Base-by-base conservation (phyloP, 768 basidiomycete species). In the Pholiota microspora region DNA sequence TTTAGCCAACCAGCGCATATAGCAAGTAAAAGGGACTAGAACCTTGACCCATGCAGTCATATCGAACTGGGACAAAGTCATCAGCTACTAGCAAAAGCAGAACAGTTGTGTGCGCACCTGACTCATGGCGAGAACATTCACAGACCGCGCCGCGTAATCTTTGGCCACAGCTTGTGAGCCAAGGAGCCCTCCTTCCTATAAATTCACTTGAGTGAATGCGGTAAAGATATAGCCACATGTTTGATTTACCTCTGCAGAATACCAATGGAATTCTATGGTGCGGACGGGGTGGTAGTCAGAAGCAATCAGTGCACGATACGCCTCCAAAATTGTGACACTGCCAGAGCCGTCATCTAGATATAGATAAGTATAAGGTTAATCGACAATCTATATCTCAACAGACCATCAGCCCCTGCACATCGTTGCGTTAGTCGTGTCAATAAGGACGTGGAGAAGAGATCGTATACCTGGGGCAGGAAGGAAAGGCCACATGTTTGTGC, bases 41-140 rank as follows among this genome's bases (percentile, higher is more conserved):
- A 76, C 82, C 80, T 93, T 93, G 57, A 96, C 90, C 93, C 93
- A 97, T 52, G 92, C 92, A 18, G 92, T 94, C 92, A 93, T 93
- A 67, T 93, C 91, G 64, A 88, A 90, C 89, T 91, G 61, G 47
- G 52, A 54, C 34, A 36, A n/a, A 45, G 51, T 62, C 55, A 66
- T n/a, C n/a, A n/a, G n/a, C n/a, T n/a, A n/a, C n/a, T n/a, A n/a
- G n/a, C n/a, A n/a, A n/a, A n/a, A n/a, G n/a, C n/a, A n/a, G n/a
- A n/a, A n/a, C n/a, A n/a, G n/a, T n/a, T 16, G 46, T 23, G 36
- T 40, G 29, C 48, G 46, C 68, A 89, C 88, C 78, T 92, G 91
- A 64, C 85, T 85, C 89, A 92, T 92, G 47, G 87, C 90, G 60
- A 86, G 70, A 57, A 93, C 88, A 62, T 88, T 84, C 51, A 80